A percentile compares a stretch with the other conserved stretches of the same genome.
phyloP scores from a whole-genome alignment of 441 rosid genomes.

The Eutrema salsugineum region DNA sequence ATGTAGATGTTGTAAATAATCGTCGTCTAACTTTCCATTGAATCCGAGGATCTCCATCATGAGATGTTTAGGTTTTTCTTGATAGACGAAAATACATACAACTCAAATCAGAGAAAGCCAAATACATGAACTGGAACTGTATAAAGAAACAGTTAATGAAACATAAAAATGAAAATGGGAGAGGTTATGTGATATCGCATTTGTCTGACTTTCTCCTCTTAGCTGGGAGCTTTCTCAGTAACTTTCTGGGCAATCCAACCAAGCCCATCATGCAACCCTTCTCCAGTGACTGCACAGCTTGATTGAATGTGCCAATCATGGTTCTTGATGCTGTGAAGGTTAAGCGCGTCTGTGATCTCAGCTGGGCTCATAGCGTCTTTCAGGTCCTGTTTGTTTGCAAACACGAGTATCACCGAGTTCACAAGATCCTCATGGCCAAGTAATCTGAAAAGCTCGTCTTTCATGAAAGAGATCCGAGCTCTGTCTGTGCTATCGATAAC shows the following conservation, averaged over 20 bases:
- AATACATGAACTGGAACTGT: neutral
- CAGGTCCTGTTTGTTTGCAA: constrained; percentile 94
- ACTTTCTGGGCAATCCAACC: constrained; percentile 94
- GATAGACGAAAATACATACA: neutral
- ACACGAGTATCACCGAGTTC: constrained; percentile 72
- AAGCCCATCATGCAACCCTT: constrained; percentile 82
- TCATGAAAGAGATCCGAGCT: constrained; percentile 76
- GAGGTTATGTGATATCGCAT: neutral
- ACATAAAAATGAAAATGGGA: neutral
- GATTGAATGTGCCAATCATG: constrained; percentile 99
- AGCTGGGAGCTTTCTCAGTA: constrained; percentile 72
- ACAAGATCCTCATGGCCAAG: constrained; percentile 81
- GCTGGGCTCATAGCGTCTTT: constrained; percentile 97
- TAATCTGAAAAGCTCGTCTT: constrained; percentile 78
- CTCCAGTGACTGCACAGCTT: constrained; percentile 86
- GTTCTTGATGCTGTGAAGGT: constrained; percentile 91
- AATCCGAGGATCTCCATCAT: too few species aligned
- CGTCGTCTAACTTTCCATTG: too few species aligned
- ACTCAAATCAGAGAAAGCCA: neutral
- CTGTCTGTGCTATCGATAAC: constrained; percentile 93
- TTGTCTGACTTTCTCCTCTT: neutral
- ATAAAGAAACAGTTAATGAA: neutral
- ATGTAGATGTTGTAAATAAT: too few species aligned
- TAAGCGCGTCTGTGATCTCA: constrained; percentile 86
- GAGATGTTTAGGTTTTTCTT: neutral